Conservation (phyloP, 495 filamentous ascomycete genomes). For the Evernia prunastri region DNA sequence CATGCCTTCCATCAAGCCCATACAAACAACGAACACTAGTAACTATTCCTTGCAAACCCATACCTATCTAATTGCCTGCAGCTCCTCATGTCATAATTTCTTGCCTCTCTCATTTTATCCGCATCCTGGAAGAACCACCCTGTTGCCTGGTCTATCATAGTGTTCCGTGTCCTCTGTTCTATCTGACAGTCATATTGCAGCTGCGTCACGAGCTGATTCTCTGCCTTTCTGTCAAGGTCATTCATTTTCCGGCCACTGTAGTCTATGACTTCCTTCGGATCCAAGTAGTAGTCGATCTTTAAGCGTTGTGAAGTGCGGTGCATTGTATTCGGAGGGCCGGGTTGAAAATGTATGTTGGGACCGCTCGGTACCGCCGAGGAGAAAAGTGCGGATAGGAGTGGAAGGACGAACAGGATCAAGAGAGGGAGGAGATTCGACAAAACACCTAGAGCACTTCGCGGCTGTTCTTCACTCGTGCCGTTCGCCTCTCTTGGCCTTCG, state of each 20-base stretch:
- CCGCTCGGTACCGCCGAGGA: conserved; percentile 53
- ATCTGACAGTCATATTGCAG: conserved; percentile 64
- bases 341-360: conserved; percentile 61
- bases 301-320: conserved; percentile 63
- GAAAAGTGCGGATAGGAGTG: conserved; percentile 76
- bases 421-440: conserved; percentile 71
- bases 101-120: conserved; percentile 64
- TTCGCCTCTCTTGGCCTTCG: conserved; percentile 63
- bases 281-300: conserved; percentile 75
- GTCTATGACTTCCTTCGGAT: conserved; percentile 67
- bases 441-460: conserved; percentile 41
- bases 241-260: conserved; percentile 59
- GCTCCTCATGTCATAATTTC: conserved; percentile 52
- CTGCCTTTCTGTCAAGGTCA: conserved; percentile 69
- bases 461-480: conserved; percentile 42
- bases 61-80: conserved; percentile 49
- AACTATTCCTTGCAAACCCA: conserved; percentile 22
- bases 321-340: conserved; percentile 61
- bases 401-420: conserved; percentile 80
- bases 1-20: conserved; percentile 13
- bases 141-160: conserved; percentile 69
- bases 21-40: conserved; percentile 12
- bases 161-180: conserved; percentile 56
- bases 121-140: conserved; percentile 83
- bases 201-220: conserved; percentile 59